Evolutionary conservation across 2,329 filamentous ascomycete genomes (phyloP), one percentile per base, ranked within the genome.

Genomic region (Aspergillaceae sp.): DNA sequence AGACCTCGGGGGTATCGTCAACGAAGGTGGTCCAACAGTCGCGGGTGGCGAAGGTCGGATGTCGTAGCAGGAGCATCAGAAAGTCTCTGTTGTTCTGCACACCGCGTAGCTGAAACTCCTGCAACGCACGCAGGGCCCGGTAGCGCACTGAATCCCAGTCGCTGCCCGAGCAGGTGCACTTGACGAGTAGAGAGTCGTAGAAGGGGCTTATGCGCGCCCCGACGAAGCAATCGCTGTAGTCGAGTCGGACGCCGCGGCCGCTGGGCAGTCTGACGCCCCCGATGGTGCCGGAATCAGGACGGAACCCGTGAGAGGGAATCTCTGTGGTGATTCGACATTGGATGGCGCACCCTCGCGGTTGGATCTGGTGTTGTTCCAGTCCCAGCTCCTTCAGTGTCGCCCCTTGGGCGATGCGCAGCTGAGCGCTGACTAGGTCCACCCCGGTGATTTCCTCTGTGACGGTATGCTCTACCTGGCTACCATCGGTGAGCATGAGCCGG

Each of bases 21-120:
- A 97, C 97, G 76, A 98, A 98, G n/a, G 91, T 97, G 5, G 92
- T 98, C 91, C 91, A 98, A 81, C 91, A 97, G 60, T 77, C 88
- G 56, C 91, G 87, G 48, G 91, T 86, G 58, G 97, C 92, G 71
- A 98, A 98, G 26, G 81, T 86, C 1, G 87, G 87, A 70, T 98
- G 88, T 8, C 90, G 95, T 50, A 98, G 81, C 40, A 98, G 79
- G 45, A 91, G 95, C 40, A 87, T 84, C 56, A 98, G 74, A 82
- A 98, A 98, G 49, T 91, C 90, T 64, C 97, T 97, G 75, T 98
- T 98, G 66, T 90, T 97, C 82, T 97, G 96, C 65, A 98, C 87
- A 59, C 92, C 92, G 59, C 92, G 87, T 60, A 98, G 91, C 64
- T 92, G 86, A 83, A 98, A 98, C 69, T 98, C 92, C 51, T 97